Base-by-base conservation (phyloP, 768 basidiomycete species). In the Leccinum incarnatum region DNA sequence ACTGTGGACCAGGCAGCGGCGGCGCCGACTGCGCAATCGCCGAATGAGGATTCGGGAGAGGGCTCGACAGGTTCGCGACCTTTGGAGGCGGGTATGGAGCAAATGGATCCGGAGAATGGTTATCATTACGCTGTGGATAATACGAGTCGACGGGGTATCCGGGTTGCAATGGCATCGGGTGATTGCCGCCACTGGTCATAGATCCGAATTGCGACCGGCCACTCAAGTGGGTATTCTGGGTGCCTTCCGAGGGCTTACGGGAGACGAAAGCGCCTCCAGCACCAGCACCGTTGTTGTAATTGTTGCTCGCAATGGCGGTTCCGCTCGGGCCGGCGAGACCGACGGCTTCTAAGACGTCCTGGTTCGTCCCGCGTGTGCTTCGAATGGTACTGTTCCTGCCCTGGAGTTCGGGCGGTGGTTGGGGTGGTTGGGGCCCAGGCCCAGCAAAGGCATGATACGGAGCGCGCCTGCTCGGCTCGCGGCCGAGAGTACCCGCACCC, bases 391-490 rank as follows among this genome's bases (percentile, higher is more conserved):
- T 63, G 49, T 53, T 49, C 42, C 53, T 40, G 40, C 61, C 59
- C 11, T 55, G 62, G 0, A 61, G 59, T n/a, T 64, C 66, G 25
- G 62, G 66, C 0, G 66, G 62, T 25, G 60, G 59, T 15, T 63
- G 65, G 21, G 62, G 66, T 0, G 67, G 62, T 25, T 65, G 65
- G 4, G 66, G 61, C 6, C 42, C 60, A 32, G 76, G 76, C 10
- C 70, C 71, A 2, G 75, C 74, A 59, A 76, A 78, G 3, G 78
- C 77, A 34, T 71, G 71, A 62, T 78, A 79, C 32, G 77, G 77
- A 9, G 68, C 63, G 27, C 56, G 69, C 27, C 60, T 70, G 61
- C 65, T 69, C 21, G 67, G 70, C 55, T 65, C 72, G 59, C 60
- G 67, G 14, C 62, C 69, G 50, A 68, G 63, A n/a, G 66, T 70